A percentile compares a stretch with the other conserved stretches of the same genome.
phyloP scores from a whole-genome alignment of 208 protist genomes.

The Leishmania amazonensis region DNA sequence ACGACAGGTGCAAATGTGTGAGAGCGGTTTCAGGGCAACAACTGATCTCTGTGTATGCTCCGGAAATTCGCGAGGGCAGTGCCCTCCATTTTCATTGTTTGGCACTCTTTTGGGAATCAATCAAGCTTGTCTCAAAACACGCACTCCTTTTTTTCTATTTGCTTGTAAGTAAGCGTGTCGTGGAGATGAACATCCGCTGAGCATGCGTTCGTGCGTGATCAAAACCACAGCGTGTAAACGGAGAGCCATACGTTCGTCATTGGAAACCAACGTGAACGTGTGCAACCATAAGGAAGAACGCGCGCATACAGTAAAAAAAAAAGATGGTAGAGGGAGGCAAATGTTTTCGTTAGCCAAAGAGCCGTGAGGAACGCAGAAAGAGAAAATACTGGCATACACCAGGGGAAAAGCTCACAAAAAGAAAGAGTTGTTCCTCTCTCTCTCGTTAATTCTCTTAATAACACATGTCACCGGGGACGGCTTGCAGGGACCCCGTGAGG shows the following conservation, averaged over 20 bases:
- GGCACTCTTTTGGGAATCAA: not conserved
- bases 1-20: conserved; percentile 16
- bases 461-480: not conserved
- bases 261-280: not conserved
- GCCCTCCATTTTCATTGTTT: not conserved
- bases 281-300: not conserved
- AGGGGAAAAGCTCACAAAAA: not conserved
- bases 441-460: not conserved
- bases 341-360: not conserved
- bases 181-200: not conserved
- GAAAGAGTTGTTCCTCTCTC: not conserved
- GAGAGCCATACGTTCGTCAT: not conserved
- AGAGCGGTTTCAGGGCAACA: conserved; percentile 6
- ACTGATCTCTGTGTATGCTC: not conserved
- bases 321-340: not conserved
- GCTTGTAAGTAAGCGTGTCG: not conserved
- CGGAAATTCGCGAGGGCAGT: not conserved
- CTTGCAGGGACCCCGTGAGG: not conserved
- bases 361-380: not conserved
- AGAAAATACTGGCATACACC: not conserved
- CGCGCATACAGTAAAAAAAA: not conserved
- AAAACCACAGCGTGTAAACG: not conserved
- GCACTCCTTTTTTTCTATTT: not conserved
- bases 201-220: not conserved
- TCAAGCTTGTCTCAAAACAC: not conserved